phyloP scores from a whole-genome alignment of 2,329 filamentous ascomycete species.

The Cytospora piceae region DNA sequence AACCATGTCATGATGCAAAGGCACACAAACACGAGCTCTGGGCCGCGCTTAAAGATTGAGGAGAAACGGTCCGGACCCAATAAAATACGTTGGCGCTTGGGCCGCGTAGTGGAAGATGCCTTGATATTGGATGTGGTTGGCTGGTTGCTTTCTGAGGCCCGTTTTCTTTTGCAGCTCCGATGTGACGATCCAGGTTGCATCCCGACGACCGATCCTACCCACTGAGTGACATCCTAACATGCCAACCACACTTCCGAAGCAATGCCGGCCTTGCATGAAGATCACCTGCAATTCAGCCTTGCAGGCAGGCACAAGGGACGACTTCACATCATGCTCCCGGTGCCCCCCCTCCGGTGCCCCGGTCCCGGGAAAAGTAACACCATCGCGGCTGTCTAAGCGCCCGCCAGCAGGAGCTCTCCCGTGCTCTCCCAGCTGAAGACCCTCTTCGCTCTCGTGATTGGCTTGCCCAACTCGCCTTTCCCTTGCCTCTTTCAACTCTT shows the following conservation, averaged over 20 bases:
- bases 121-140: not conserved
- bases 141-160: not conserved
- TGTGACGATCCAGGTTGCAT: not conserved
- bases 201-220: not conserved
- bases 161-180: not conserved
- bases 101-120: not conserved
- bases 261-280: not conserved
- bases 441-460: constrained; percentile 2
- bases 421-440: constrained; percentile 3
- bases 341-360: not conserved
- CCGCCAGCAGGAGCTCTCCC: not conserved
- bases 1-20: not conserved
- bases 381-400: constrained; percentile 25
- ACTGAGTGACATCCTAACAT: not conserved
- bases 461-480: not conserved
- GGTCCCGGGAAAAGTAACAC: constrained; percentile 5
- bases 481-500: not conserved
- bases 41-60: not conserved
- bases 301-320: constrained; percentile 18
- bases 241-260: not conserved
- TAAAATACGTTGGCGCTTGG: not conserved
- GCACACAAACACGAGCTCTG: not conserved
- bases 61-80: not conserved
- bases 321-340: not conserved
- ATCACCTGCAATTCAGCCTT: constrained; percentile 13